phyloP scores from a whole-genome alignment of 2,329 filamentous ascomycete species.

The Lachnellula subtilissima region DNA sequence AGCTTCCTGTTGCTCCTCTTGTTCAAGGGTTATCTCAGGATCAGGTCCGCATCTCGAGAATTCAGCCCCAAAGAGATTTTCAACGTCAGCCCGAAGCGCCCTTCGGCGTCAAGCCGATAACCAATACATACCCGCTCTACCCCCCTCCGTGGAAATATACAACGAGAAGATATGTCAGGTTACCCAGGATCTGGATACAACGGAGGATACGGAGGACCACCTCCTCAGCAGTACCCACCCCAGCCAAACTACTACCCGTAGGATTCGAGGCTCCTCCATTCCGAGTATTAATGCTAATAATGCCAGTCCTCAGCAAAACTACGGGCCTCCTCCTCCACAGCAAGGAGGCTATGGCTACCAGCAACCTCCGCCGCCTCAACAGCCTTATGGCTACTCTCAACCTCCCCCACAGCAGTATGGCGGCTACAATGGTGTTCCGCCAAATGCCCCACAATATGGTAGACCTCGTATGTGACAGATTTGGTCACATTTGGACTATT shows the following conservation, averaged over 20 bases:
- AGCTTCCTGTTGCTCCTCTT: slow-evolving; percentile 14
- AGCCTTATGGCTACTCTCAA: slow-evolving; percentile 31
- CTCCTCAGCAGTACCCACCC: slow-evolving; percentile 40
- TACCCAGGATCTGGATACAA: slow-evolving; percentile 54
- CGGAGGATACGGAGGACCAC: slow-evolving; percentile 38
- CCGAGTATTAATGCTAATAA: slow-evolving; percentile 25
- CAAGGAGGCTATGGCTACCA: slow-evolving; percentile 44
- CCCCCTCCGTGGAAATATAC: neutral
- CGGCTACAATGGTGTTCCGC: slow-evolving; percentile 34
- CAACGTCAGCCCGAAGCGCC: slow-evolving; percentile 6
- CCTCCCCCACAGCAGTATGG: slow-evolving; percentile 46
- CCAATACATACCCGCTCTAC: slow-evolving; percentile 5
- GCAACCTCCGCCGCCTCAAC: slow-evolving; percentile 43
- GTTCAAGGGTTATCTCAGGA: slow-evolving; percentile 10
- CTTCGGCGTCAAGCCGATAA: slow-evolving; percentile 16
- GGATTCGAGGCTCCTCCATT: slow-evolving; percentile 26
- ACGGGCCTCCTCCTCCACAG: slow-evolving; percentile 30
- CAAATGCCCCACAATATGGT: slow-evolving; percentile 41
- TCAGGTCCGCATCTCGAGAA: slow-evolving; percentile 4
- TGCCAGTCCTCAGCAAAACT: slow-evolving; percentile 25
- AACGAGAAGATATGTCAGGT: slow-evolving; percentile 50
- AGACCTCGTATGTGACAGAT: slow-evolving; percentile 42
- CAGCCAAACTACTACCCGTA: slow-evolving; percentile 49
- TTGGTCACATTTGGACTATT: neutral
- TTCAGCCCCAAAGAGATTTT: slow-evolving; percentile 1